Evolutionary conservation across 192 early-diverging fungal species (phyloP), one percentile per base, ranked within the genome.

Genomic region (Gaertneriomyces semiglobifer): DNA sequence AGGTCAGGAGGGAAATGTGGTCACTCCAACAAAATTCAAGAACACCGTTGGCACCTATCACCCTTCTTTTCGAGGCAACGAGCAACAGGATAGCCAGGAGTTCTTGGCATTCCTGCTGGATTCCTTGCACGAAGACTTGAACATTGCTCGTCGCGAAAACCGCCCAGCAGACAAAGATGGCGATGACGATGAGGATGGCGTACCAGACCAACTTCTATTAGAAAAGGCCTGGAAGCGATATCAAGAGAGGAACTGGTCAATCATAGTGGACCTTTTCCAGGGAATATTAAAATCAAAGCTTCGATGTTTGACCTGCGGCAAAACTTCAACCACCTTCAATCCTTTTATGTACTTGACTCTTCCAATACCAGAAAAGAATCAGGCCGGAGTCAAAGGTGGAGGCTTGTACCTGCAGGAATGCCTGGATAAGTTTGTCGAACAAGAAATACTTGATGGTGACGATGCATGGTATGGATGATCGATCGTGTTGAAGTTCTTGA

Each of bases 21-120:
- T 68, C 8, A 89, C 89, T 4, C 96, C 96, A 2, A 80, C 81
- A 0, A 74, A 80, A 16, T 95, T 97, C 43, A 81, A 84, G 72
- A 71, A 86, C 42, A 83, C 84, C 1, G 81, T 98, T 10, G 85
- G 86, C 11, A 76, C 82, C 41, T 89, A 88, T 72, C 88, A 89
- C 43, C 83, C 86, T 6, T 89, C 93, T 66, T 99, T 95, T 72
- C 81, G 79, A 42, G 91, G 91, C 6, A 88, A 83, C 52, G 93
- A 97, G 55, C 96, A 99, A 72, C 93, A 99, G 39, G 96, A 99
- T 77, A 90, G 90, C 0, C 96, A 99, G 69, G 95, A 98, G 77
- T 98, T 99, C 77, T 78, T 96, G 9, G 80, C 85, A 4, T 98
- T 92, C 69, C 71, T 99, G 57, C 72, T 98, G 25, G 93, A 98